Base-by-base conservation (phyloP, 2,329 filamentous ascomycete species). In the Aspergillus novoparasiticus region DNA sequence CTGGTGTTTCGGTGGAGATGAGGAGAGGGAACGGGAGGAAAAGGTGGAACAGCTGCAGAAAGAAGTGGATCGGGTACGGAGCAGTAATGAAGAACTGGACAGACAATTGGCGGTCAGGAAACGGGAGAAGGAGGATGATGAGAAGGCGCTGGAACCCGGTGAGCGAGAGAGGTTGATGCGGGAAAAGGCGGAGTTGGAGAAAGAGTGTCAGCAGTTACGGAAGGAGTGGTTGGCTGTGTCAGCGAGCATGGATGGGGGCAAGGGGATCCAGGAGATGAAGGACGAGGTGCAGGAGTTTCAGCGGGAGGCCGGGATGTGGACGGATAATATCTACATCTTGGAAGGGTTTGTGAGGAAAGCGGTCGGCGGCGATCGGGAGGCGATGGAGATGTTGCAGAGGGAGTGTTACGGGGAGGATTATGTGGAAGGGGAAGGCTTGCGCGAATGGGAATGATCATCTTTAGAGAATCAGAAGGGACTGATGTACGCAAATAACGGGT, bases 1-100 rank as follows among this genome's bases (percentile, higher is more conserved):
- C 77, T 91, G 89, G 89, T 85, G 83, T 66, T 90, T 90, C 72
- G 80, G 77, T 21, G 86, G 83, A 32, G 86, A 89, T 59, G 85
- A 85, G 70, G 83, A 80, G 71, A 83, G 82, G 55, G 73, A 76
- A 21, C 79, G 78, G 61, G 78, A 85, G 56, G 69, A 65, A 19
- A 70, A 69, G 45, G 64, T 75, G 57, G 68, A 54, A 53, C 67
- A 69, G 66, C 60, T 78, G 56, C 60, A 62, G 53, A 66, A 65
- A 51, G 75, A 78, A 56, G 69, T 74, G 70, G 73, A 73, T 63
- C 71, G 70, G 53, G 61, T 69, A 14, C 68, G 68, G 55, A 72
- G 68, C 53, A 67, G 66, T 16, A 71, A 62, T 54, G 73, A 78
- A 58, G 75, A 74, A 21, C 69, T 75, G 36, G 71, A 77, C 65